Percentiles rank a stretch among this genome's conserved stretches.
Evolutionary conservation across 75 land plant genomes (phyloP).

Genomic region (Pinus tabuliformis): DNA sequence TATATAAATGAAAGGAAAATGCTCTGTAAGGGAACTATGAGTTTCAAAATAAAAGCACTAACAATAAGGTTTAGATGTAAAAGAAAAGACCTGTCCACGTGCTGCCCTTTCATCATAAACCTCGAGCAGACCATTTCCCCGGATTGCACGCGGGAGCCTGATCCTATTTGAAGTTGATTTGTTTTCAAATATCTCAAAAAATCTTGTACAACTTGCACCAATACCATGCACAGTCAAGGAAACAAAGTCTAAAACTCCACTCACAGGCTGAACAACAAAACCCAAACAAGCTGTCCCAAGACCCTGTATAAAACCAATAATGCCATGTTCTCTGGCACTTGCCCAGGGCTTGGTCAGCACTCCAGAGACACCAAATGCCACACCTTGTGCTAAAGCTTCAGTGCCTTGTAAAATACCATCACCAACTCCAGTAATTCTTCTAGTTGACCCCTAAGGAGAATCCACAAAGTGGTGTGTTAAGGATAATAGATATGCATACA

Average conservation of each 20-base stretch:
- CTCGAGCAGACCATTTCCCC: slow-evolving; percentile 57
- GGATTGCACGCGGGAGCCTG: slow-evolving; percentile 82
- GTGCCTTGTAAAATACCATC: slow-evolving; percentile 95
- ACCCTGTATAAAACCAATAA: slow-evolving; percentile 87
- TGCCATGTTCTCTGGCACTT: slow-evolving; percentile 76
- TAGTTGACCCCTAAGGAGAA: slow-evolving; percentile 23
- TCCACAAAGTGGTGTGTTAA: neutral
- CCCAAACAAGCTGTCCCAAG: slow-evolving; percentile 83
- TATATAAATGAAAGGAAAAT: neutral
- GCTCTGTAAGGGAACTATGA: neutral
- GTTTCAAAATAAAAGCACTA: neutral
- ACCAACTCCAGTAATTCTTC: slow-evolving; percentile 86
- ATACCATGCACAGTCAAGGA: slow-evolving; percentile 93
- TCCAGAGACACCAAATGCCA: slow-evolving; percentile 96
- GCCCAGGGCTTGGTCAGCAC: slow-evolving; percentile 80
- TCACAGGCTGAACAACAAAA: slow-evolving; percentile 77
- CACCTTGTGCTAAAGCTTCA: slow-evolving; percentile 93
- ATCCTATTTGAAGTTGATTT: slow-evolving; percentile 51
- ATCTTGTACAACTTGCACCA: slow-evolving; percentile 79
- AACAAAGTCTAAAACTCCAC: slow-evolving; percentile 90
- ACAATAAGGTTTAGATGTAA: slow-evolving; percentile 2
- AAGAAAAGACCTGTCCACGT: slow-evolving; percentile 71
- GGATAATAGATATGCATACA: neutral
- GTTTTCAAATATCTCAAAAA: slow-evolving; percentile 62
- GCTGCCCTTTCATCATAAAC: slow-evolving; percentile 81